These are phyloP conservation scores for Mycena olivaceomarginata DNA, from an alignment of 768 basidiomycete genomes.

Conservation along the genomic window DNA sequence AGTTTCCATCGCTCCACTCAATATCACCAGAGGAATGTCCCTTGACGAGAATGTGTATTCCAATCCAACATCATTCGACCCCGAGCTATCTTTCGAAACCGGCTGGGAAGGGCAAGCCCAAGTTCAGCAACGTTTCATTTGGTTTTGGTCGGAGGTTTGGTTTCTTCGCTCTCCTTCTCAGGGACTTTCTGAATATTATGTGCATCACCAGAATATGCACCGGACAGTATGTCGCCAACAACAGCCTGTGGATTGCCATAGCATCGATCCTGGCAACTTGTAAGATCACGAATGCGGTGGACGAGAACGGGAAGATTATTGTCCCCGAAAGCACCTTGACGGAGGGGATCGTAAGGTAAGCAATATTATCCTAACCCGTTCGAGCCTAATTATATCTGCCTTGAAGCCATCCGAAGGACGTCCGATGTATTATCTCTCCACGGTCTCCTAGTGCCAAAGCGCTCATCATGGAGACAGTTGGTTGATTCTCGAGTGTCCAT, in stretches of 20 bases:
- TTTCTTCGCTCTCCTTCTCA: background rate
- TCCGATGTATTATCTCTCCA: constrained; percentile 33
- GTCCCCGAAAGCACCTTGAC: constrained; percentile 63
- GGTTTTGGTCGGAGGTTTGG: constrained; percentile 36
- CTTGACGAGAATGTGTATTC: constrained; percentile 52
- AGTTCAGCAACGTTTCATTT: constrained; percentile 26
- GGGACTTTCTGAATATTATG: background rate
- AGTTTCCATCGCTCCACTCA: background rate
- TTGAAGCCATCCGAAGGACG: constrained; percentile 37
- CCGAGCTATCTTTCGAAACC: constrained; percentile 47
- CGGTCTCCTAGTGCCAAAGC: constrained; percentile 17
- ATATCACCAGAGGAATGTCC: constrained; percentile 48
- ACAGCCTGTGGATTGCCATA: constrained; percentile 67
- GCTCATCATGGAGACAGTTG: constrained; percentile 19
- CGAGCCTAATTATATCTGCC: background rate
- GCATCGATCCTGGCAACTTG: constrained; percentile 68
- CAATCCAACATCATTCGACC: constrained; percentile 50
- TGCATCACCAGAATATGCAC: constrained; percentile 62
- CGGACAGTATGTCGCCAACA: constrained; percentile 67
- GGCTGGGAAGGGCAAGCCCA: constrained; percentile 20
- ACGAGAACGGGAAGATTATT: constrained; percentile 57
- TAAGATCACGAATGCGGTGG: constrained; percentile 62
- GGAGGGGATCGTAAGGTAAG: constrained; percentile 67
- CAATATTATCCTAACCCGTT: constrained; percentile 9
- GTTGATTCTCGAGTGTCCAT: background rate